Conservation (phyloP, 2,329 filamentous ascomycete genomes). For the Knufia fluminis region DNA sequence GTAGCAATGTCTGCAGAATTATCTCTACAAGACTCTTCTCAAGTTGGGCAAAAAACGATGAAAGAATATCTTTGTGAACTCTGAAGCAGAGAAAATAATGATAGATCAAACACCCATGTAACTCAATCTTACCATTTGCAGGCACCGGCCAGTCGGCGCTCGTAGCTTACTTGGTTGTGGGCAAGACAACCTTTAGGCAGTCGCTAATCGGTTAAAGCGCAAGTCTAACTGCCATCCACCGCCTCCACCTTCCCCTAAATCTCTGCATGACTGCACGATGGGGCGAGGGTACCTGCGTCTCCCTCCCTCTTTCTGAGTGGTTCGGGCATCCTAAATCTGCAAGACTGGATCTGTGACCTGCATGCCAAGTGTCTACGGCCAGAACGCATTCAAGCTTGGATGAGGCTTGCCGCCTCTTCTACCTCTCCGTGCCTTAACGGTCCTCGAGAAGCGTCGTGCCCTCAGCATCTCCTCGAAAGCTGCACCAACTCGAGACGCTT, state of each 20-base stretch:
- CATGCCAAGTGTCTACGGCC: neutral
- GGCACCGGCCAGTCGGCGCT: neutral
- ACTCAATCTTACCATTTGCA: constrained; percentile 4
- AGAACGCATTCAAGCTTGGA: neutral
- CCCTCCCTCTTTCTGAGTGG: constrained; percentile 1
- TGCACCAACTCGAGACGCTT: constrained; percentile 6
- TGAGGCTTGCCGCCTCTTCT: constrained; percentile 7
- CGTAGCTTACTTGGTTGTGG: neutral
- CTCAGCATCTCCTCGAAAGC: neutral
- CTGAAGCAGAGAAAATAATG: neutral
- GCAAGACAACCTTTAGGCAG: neutral
- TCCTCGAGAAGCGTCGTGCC: neutral
- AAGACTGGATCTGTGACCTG: constrained; percentile 2
- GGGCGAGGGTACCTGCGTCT: neutral
- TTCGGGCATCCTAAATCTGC: neutral
- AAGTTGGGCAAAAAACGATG: neutral
- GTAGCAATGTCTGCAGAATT: neutral
- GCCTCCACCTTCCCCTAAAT: constrained; percentile 8
- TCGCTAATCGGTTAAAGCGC: neutral
- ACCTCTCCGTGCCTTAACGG: neutral
- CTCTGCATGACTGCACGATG: neutral
- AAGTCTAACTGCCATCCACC: neutral
- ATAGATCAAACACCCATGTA: neutral
- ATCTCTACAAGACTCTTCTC: neutral
- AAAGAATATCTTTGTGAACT: neutral